These are phyloP conservation scores for Phanerochaete carnosa DNA, from an alignment of 768 basidiomycete species.

Conservation along the genomic window DNA sequence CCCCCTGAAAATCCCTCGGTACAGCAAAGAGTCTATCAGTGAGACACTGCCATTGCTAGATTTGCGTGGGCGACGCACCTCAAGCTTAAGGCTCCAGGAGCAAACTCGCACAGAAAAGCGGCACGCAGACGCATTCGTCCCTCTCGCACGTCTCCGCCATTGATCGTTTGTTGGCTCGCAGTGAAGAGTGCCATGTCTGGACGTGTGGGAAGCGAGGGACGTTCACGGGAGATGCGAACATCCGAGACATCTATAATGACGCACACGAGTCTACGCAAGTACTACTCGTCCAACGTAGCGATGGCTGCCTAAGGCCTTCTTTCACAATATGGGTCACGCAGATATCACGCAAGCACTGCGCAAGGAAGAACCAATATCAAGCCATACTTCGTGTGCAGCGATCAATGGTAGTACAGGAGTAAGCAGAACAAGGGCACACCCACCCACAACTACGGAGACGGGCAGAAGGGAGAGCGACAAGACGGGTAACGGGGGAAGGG, in stretches of 20 bases:
- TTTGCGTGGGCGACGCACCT: too few species aligned
- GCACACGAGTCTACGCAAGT: neutral
- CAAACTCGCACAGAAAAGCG: too few species aligned
- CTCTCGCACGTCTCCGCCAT: too few species aligned
- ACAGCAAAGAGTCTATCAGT: too few species aligned
- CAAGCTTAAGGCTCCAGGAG: too few species aligned
- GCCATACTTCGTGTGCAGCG: conserved; percentile 8
- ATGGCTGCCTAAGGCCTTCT: neutral
- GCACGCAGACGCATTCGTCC: neutral
- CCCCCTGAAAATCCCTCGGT: too few species aligned
- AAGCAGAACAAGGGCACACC: conserved; percentile 20
- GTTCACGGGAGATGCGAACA: too few species aligned
- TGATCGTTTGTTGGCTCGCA: neutral
- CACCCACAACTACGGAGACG: conserved; percentile 25
- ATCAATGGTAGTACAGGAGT: conserved; percentile 21
- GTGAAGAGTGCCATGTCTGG: neutral
- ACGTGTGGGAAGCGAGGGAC: neutral
- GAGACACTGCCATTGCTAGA: too few species aligned
- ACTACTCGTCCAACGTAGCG: neutral
- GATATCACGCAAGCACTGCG: neutral
- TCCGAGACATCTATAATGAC: neutral
- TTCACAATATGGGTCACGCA: neutral
- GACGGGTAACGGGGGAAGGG: conserved; percentile 7
- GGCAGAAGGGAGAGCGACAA: conserved; percentile 15
- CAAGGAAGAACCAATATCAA: conserved; percentile 7